Base-by-base conservation (phyloP, 202 grass and related monocot genomes). In the Schoenoplectus triqueter region DNA sequence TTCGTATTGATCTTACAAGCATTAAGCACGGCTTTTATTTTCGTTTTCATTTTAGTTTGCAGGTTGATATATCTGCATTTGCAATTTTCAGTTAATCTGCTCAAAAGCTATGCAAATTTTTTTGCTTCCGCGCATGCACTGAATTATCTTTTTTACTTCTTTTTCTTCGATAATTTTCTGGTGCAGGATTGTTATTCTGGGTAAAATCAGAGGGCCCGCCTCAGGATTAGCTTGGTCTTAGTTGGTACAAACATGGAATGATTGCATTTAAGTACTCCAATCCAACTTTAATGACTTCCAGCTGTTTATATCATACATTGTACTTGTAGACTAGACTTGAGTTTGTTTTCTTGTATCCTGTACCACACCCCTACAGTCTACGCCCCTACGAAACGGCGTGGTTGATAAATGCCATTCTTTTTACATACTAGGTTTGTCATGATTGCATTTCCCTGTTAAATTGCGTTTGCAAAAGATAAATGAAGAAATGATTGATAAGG, bases 401-500 rank as follows among this genome's bases (percentile, higher is more conserved):
- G 10, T 59, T 71, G 49, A 83, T 71, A 45, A 19, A 83, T 66
- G 81, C 11, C 81, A 83, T 56, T 41, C 21, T 67, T 20, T 19
- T 40, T 81, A 65, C 60, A 81, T 66, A 1, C 65, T 51, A 66
- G 5, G 14, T 41, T 39, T 56, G 46, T 59, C 64, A 83, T 83
- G 44, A 56, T 83, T 57, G 18, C 81, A 55, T 69, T 56, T 83
- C 66, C 50, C 65, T 70, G 48, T 66, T 66, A 48, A 83, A 56
- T 31, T 71, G 31, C 66, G 41, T 55, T 62, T 45, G 66, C 81
- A 70, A 79, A 62, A 7, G 31, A 55, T 83, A 83, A 83, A 83
- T 69, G 48, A 59, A 52, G 64, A 40, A 17, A 69, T 9, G 40
- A 40, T 70, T 66, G 57, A 66, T 55, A 54, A 66, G 9, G 9